These are phyloP conservation scores for Saturnispora dispora DNA, from an alignment of 805 yeast genomes.

Conservation along the genomic window DNA sequence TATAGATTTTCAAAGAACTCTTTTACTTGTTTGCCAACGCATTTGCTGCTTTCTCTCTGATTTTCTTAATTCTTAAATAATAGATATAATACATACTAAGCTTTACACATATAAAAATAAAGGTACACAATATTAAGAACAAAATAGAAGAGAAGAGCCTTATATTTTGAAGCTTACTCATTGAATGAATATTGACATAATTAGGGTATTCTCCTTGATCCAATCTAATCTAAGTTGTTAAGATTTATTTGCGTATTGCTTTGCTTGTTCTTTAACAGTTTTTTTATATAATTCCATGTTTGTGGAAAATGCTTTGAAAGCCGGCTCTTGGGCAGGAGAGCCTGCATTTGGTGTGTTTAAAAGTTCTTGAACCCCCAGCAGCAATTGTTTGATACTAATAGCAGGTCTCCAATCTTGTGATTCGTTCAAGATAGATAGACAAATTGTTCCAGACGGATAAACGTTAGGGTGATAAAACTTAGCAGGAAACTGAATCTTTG, in stretches of 20 bases:
- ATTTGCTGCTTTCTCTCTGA: neutral
- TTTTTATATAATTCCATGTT: slow-evolving; percentile 63
- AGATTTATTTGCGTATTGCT: slow-evolving; percentile 44
- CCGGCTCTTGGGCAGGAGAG: slow-evolving; percentile 97
- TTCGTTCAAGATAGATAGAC: slow-evolving; percentile 87
- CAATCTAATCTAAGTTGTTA: slow-evolving; percentile 3
- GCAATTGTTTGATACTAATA: slow-evolving; percentile 79
- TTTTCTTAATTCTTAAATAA: neutral
- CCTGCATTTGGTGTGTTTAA: slow-evolving; percentile 85
- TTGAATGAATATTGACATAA: neutral
- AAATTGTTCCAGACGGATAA: slow-evolving; percentile 94
- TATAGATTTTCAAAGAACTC: neutral
- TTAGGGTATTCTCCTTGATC: neutral
- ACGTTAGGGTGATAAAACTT: slow-evolving; percentile 96
- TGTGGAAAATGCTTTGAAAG: slow-evolving; percentile 77
- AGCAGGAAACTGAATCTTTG: slow-evolving; percentile 81
- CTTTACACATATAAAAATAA: slow-evolving; percentile 1
- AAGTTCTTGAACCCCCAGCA: slow-evolving; percentile 86
- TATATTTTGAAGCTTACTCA: neutral
- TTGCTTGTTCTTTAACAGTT: slow-evolving; percentile 75
- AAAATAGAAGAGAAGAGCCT: neutral
- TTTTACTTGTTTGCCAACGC: neutral
- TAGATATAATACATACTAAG: neutral
- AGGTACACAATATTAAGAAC: neutral
- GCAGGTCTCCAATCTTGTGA: slow-evolving; percentile 99